Percentiles rank a stretch among this genome's conserved stretches.
Evolutionary conservation across 164 flowering plant species (phyloP).

Genomic region (Kingdonia uniflora): DNA sequence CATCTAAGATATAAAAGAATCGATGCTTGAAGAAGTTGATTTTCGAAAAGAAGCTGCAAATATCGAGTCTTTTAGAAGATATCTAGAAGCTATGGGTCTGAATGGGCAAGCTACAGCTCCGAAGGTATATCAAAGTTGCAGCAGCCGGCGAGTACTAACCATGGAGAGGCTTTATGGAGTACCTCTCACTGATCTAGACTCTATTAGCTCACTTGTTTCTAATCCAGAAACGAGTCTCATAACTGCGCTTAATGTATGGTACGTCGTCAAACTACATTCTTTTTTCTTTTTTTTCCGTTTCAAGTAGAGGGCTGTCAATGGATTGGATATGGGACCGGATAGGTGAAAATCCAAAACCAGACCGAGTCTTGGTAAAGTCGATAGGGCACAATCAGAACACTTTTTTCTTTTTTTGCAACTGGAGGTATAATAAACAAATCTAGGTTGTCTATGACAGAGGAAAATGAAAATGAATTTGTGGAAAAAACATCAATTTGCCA

Average conservation of each 20-base stretch:
- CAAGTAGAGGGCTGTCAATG: too few relatives aligned
- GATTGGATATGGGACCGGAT: too few relatives aligned
- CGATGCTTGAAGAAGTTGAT: conserved; percentile 99
- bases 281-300: too few relatives aligned
- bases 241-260: conserved; percentile 96
- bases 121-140: conserved; percentile 59
- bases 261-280: conserved; percentile 13
- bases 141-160: conserved; percentile 62
- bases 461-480: too few relatives aligned
- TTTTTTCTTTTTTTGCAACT: too few relatives aligned
- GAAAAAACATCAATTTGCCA: too few relatives aligned
- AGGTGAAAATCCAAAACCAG: too few relatives aligned
- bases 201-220: conserved; percentile 76
- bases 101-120: conserved; percentile 89
- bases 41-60: conserved; percentile 83
- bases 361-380: too few relatives aligned
- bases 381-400: too few relatives aligned
- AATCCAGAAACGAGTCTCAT: conserved; percentile 85
- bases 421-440: too few relatives aligned
- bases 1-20: conserved; percentile 77
- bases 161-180: conserved; percentile 98
- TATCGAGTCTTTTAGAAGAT: conserved; percentile 71
- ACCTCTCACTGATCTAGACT: conserved; percentile 88
- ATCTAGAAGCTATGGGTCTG: conserved; percentile 81
- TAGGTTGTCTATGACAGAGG: too few relatives aligned